These are phyloP conservation scores for Rhizopus stolonifer DNA, from an alignment of 371 early-diverging fungal genomes.

Conservation along the genomic window DNA sequence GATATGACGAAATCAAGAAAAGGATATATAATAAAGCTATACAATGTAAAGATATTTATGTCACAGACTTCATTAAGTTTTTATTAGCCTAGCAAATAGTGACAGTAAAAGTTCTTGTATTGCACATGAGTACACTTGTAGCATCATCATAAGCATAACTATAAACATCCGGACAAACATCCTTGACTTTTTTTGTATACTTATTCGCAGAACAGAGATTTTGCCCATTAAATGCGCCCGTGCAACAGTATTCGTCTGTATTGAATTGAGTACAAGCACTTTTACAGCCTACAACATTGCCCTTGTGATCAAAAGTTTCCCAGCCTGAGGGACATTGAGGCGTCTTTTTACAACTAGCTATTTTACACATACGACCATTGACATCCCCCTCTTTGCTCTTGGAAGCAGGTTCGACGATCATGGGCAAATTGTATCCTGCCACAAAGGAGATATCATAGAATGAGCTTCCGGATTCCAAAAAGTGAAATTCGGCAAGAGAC, in stretches of 20 bases:
- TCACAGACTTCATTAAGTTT: too few relatives aligned
- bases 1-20: too few relatives aligned
- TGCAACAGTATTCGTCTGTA: constrained; percentile 43
- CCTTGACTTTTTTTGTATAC: constrained; percentile 33
- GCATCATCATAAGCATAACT: constrained; percentile 56
- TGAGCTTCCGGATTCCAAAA: constrained; percentile 22
- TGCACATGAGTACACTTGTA: constrained; percentile 42
- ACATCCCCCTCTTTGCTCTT: constrained; percentile 15
- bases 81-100: constrained; percentile 39
- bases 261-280: constrained; percentile 40
- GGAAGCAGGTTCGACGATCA: constrained; percentile 28
- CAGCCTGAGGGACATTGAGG: constrained; percentile 37
- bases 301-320: constrained; percentile 22
- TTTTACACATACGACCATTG: constrained; percentile 23
- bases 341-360: constrained; percentile 28
- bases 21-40: too few relatives aligned
- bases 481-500: constrained; percentile 41
- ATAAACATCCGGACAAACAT: constrained; percentile 50
- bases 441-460: constrained; percentile 48
- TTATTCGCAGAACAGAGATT: constrained; percentile 26
- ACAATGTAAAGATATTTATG: too few relatives aligned
- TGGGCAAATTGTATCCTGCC: constrained; percentile 41
- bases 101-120: constrained; percentile 38
- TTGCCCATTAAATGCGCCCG: constrained; percentile 31
- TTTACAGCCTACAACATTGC: constrained; percentile 29